These are phyloP conservation scores for Lachnum nothofagi DNA, from an alignment of 2,329 filamentous ascomycete species.

Conservation along the genomic window DNA sequence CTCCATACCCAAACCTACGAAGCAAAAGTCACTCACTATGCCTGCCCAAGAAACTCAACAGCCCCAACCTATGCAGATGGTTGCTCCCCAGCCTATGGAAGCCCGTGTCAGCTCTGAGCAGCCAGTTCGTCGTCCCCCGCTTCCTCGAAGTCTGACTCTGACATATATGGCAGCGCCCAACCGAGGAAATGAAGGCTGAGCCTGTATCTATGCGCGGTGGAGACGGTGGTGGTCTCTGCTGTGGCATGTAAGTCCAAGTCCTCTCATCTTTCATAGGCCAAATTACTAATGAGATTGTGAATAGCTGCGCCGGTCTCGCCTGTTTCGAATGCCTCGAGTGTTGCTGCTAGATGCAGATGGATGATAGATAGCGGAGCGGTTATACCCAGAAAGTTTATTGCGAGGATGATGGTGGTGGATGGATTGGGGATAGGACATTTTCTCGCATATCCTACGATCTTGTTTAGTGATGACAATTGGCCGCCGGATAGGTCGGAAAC, in stretches of 20 bases:
- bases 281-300: no score
- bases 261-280: neutral
- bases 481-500: no score
- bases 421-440: no score
- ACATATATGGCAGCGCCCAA: conserved; percentile 18
- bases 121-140: conserved; percentile 24
- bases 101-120: conserved; percentile 21
- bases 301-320: conserved; percentile 28
- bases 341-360: conserved; percentile 29
- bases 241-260: conserved; percentile 25
- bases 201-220: conserved; percentile 27
- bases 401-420: no score
- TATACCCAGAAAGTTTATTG: no score
- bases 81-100: conserved; percentile 5
- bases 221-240: conserved; percentile 23
- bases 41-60: conserved; percentile 29
- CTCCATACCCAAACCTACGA: no score
- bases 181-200: conserved; percentile 29
- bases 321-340: conserved; percentile 31
- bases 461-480: no score
- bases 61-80: conserved; percentile 28
- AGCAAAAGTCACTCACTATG: conserved; percentile 22
- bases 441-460: no score
- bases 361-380: no score
- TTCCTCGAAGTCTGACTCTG: conserved; percentile 34